phyloP scores from a whole-genome alignment of 208 protist genomes.

The Crithidia thermophila region DNA sequence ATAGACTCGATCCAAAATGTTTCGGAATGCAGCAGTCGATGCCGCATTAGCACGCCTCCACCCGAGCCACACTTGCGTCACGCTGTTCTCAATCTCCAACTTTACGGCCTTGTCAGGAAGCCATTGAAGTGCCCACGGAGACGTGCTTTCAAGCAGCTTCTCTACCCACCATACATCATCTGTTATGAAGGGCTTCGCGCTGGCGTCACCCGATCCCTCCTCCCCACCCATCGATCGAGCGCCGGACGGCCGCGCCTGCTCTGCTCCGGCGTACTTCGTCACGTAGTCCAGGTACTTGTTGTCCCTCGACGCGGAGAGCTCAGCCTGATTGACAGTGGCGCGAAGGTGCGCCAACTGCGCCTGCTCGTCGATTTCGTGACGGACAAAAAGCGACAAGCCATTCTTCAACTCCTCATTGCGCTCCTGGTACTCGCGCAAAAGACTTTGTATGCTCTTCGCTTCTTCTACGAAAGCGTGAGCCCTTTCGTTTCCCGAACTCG shows the following conservation, averaged over 20 bases:
- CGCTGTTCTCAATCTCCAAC: neutral
- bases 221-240: too few relatives aligned
- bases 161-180: conserved; percentile 19
- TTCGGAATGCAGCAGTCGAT: neutral
- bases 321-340: conserved; percentile 14
- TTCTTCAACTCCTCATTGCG: neutral
- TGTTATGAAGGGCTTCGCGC: too few relatives aligned
- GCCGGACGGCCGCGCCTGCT: too few relatives aligned
- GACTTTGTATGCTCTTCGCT: conserved; percentile 18
- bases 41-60: conserved; percentile 12
- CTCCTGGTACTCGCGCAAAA: conserved; percentile 16
- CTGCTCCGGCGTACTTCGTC: neutral
- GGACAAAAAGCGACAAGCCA: conserved; percentile 17
- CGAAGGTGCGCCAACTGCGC: conserved; percentile 18
- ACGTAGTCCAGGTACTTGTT: conserved; percentile 20
- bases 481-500: neutral
- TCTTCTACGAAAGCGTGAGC: conserved; percentile 6
- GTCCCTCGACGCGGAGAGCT: conserved; percentile 10
- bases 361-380: conserved; percentile 28
- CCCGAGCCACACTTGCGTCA: conserved; percentile 16
- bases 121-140: conserved; percentile 5
- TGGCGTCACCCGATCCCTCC: too few relatives aligned
- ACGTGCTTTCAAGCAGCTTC: neutral
- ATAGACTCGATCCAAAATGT: conserved; percentile 3
- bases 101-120: conserved; percentile 15